Evolutionary conservation across 352 stramenopile genomes (phyloP), one percentile per base, ranked within the genome.

Genomic region (Pythium apleroticum): DNA sequence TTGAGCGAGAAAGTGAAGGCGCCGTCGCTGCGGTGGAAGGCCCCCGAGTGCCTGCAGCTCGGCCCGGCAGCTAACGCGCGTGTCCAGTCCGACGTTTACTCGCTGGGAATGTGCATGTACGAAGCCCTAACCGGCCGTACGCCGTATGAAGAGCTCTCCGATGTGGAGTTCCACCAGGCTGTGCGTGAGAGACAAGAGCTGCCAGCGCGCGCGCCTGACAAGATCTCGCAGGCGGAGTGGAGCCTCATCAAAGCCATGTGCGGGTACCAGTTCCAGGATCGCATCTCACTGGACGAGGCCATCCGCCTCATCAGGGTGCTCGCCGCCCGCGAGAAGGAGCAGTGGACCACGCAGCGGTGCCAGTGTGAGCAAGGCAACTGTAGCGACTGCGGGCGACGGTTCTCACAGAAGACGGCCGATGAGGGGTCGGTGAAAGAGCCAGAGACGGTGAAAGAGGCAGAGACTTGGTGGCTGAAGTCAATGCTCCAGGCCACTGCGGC

Each of bases 61-160:
- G 55, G 45, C 3, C 8, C 27, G 2, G 45, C 65, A n/a, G 60
- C 46, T 3, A 71, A 63, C 28, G 30, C 57, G 19, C 57, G 57
- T 22, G 72, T 76, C 41, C 27, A 72, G 54, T 74, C 69, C 19
- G 73, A 80, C 37, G 55, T 77, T 17, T 80, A 80, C 43, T 68
- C 73, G 20, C 72, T 80, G 20, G 73, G 73, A 0, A 41, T 80
- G 45, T 75, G 66, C 22, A 63, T 80, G 15, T 39, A 70, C 49
- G 69, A 80, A 48, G 66, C 66, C 0, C 41, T 71, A 0, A 57
- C 43, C 1, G 52, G 61, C 31, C n/a, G 25, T 4, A 2, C 0
- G 5, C 61, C 61, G 28, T 68, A 48, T 33, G 43, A 46, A 10
- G 52, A 28, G 15, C 8, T 64, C n/a, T 25, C 46, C 14, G 46